These are phyloP conservation scores for Glycine latifolia DNA, from an alignment of 306 rosid genomes.

Conservation along the genomic window DNA sequence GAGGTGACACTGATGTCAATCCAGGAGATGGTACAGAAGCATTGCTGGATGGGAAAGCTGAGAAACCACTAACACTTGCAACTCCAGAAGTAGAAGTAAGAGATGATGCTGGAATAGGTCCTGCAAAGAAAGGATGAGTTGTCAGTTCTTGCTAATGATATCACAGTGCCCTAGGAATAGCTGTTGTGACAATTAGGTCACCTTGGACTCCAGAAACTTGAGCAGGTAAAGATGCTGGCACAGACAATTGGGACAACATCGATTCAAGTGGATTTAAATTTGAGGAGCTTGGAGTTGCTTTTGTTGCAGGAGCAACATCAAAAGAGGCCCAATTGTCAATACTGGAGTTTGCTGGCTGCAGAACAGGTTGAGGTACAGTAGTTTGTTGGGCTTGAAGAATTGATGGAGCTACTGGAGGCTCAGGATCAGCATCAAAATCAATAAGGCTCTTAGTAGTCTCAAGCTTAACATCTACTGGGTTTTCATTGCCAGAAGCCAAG, in stretches of 20 bases:
- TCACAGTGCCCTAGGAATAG: constrained; percentile 49
- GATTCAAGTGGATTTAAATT: constrained; percentile 77
- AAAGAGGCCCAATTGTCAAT: constrained; percentile 92
- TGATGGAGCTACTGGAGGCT: constrained; percentile 64
- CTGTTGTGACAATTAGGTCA: constrained; percentile 47
- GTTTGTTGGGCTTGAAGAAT: constrained; percentile 72
- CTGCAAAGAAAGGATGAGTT: constrained; percentile 55
- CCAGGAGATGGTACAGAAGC: constrained; percentile 62
- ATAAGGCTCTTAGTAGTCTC: constrained; percentile 84
- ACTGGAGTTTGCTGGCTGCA: constrained; percentile 58
- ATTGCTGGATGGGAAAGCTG: constrained; percentile 62
- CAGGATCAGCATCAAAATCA: constrained; percentile 85
- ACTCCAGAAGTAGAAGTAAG: constrained; percentile 51
- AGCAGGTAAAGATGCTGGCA: constrained; percentile 66
- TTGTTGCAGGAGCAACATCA: constrained; percentile 67
- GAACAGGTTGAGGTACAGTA: constrained; percentile 59
- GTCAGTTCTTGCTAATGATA: constrained; percentile 44
- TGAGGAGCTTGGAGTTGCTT: constrained; percentile 60
- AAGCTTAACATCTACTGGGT: constrained; percentile 70
- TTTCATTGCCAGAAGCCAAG: constrained; percentile 71
- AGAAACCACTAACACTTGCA: constrained; percentile 56
- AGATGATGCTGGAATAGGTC: constrained; percentile 48
- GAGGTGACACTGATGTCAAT: constrained; percentile 47
- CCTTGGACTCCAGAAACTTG: constrained; percentile 59
- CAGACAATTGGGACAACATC: constrained; percentile 69